Conservation (phyloP, 2,329 filamentous ascomycete genomes). For the Talaromyces funiculosus region DNA sequence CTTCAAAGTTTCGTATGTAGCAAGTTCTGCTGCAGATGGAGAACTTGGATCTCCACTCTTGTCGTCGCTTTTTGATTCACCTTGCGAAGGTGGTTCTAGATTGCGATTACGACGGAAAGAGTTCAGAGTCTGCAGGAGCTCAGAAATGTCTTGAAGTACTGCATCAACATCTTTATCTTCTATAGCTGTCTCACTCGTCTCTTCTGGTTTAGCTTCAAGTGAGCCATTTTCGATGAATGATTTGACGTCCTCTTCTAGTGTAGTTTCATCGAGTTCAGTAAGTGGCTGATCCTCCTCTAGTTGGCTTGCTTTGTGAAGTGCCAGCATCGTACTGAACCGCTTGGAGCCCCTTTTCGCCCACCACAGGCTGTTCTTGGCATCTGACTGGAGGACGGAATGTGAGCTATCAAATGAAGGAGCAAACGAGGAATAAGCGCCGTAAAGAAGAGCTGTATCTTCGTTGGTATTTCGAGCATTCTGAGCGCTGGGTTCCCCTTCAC, state of each 20-base stretch:
- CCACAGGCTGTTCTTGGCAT: constrained; percentile 41
- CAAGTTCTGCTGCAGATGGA: constrained; percentile 52
- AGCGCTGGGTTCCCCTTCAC: constrained; percentile 19
- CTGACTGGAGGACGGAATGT: constrained; percentile 36
- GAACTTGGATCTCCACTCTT: constrained; percentile 26
- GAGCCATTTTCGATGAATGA: constrained; percentile 25
- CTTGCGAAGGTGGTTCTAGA: constrained; percentile 28
- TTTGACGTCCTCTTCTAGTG: constrained; percentile 39
- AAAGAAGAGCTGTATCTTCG: constrained; percentile 33
- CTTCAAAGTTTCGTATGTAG: constrained; percentile 66
- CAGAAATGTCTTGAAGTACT: constrained; percentile 53
- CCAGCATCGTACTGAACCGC: constrained; percentile 33
- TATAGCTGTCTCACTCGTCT: neutral
- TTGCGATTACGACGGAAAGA: constrained; percentile 59
- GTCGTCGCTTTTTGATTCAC: constrained; percentile 2
- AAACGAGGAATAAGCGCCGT: constrained; percentile 45
- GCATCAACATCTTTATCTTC: constrained; percentile 43
- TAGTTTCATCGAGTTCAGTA: constrained; percentile 34
- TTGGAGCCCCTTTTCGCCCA: constrained; percentile 40
- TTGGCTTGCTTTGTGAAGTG: constrained; percentile 19
- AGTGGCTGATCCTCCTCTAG: constrained; percentile 23
- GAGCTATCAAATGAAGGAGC: constrained; percentile 44
- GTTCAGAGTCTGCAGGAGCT: constrained; percentile 56
- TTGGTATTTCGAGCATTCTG: constrained; percentile 22
- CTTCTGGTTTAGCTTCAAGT: constrained; percentile 14